Evolutionary conservation across 148 eudicot species (phyloP), one percentile per base, ranked within the genome.

Genomic region (Rhododendron simsii): DNA sequence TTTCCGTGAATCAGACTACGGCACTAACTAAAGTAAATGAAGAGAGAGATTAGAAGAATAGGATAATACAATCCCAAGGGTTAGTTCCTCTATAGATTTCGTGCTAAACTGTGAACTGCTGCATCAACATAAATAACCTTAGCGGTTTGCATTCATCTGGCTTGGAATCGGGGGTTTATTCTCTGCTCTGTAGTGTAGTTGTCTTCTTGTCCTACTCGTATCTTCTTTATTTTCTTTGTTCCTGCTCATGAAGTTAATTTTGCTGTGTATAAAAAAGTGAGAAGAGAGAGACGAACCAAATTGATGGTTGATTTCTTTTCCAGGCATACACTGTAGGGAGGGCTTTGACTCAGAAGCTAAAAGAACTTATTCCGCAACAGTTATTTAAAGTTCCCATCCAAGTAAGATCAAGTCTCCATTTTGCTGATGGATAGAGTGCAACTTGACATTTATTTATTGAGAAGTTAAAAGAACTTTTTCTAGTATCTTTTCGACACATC

Each of bases 301-400:
- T 59, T 78, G 11, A 55, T 75, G 41, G 28, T 9, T 81, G 28
- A 23, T 80, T 16, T 39, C 71, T 53, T 74, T 85, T 77, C 69
- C 90, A 97, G 99, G 94, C 99, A 85, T 97, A 97, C 89, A 69
- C 92, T 82, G 94, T 97, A 12, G 99, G 99, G 82, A 90, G 99
- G 89, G 99, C 99, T 86, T 91, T 97, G 91, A 94, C 99, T 86
- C 95, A 95, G 86, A 97, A 95, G 89, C 91, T 97, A 82, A 97
- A 96, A 92, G 99, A 96, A 90, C 93, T 96, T 84, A 96, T 96
- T 89, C 99, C 99, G 39, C 95, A 98, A 23, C 98, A 96, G 91
- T 95, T 96, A 98, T 96, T 96, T 91, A 95, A 95, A 96, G 92
- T 96, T 35, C 99, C 99, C 76, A 94, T 96, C 89, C 99, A 96